Evolutionary conservation across 192 early-diverging fungal genomes (phyloP).

Genomic region (Dimargaris verticillata): DNA sequence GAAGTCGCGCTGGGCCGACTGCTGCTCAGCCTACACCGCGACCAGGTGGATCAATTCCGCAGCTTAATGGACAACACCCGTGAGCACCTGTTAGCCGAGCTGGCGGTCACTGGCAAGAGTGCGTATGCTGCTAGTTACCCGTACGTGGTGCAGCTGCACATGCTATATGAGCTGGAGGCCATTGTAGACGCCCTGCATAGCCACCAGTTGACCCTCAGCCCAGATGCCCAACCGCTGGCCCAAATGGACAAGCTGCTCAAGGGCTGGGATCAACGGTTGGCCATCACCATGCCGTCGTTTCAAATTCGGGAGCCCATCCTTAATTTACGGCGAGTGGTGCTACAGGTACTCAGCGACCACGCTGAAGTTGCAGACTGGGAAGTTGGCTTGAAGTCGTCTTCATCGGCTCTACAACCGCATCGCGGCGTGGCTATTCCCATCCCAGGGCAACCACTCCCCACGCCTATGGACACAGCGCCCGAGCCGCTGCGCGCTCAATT

Average conservation of each 20-base stretch:
- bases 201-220: background rate
- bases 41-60: slow-evolving; percentile 17
- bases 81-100: slow-evolving; percentile 24
- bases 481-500: background rate
- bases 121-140: slow-evolving; percentile 46
- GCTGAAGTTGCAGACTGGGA: no score
- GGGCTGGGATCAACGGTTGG: slow-evolving; percentile 30
- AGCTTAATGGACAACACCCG: slow-evolving; percentile 25
- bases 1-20: slow-evolving; percentile 36
- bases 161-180: slow-evolving; percentile 47
- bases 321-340: slow-evolving; percentile 33
- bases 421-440: no score
- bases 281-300: slow-evolving; percentile 33
- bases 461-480: background rate
- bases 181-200: slow-evolving; percentile 10
- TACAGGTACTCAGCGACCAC: slow-evolving; percentile 17
- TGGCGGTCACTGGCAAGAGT: slow-evolving; percentile 45
- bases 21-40: slow-evolving; percentile 27
- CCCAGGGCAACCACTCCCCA: no score
- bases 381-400: no score
- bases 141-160: slow-evolving; percentile 38
- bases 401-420: no score
- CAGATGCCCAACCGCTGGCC: background rate
- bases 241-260: slow-evolving; percentile 14
- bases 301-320: slow-evolving; percentile 41